Base-by-base conservation (phyloP, 2,329 filamentous ascomycete genomes). In the Chrysoporthe deuterocubensis region DNA sequence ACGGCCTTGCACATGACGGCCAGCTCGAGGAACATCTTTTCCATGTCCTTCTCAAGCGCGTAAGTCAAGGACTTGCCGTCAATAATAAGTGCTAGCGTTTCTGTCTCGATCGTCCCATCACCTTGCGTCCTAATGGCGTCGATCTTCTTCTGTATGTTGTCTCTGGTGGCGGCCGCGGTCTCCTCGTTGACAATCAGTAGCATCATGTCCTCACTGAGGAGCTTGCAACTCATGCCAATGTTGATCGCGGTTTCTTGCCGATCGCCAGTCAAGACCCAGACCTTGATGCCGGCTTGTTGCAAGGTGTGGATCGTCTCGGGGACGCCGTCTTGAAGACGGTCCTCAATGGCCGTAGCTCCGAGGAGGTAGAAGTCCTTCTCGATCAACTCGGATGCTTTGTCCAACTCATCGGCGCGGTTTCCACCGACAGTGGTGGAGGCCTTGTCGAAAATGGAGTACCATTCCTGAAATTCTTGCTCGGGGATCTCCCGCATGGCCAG, bases 181-280 rank as follows among this genome's bases (percentile, higher is more conserved):
- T 98, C 94, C 77, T 99, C 96, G 75, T 99, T 99, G 75, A 99
- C 87, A 73, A 99, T 97, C 65, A 99, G 83, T 13, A 99, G 86
- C 76, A 96, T 97, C 96, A 99, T 99, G 74, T 99, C 96, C 80
- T 99, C 96, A 72, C 94, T 97, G 69, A 99, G 93, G 62, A 99
- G 87, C 81, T 98, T 98, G 82, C 96, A 99, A 78, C 94, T 97
- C 96, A 99, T 99, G 71, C 96, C 96, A 73, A 99, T 99, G 78
- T 99, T 99, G 86, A 99, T 99, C 67, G 96, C 96, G 40, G 96
- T 99, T 80, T 99, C 96, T 80, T 99, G 96, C 74, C 96, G 89
- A 83, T 99, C 96, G 74, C 96, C 96, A 50, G 96, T 99, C 78
- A 99, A 81, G 26, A 99, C 96, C 96, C 96, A 99, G 66, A 99